Base-by-base conservation (phyloP, 1,284 basidiomycete genomes). In the Leucoagaricus sp. region DNA sequence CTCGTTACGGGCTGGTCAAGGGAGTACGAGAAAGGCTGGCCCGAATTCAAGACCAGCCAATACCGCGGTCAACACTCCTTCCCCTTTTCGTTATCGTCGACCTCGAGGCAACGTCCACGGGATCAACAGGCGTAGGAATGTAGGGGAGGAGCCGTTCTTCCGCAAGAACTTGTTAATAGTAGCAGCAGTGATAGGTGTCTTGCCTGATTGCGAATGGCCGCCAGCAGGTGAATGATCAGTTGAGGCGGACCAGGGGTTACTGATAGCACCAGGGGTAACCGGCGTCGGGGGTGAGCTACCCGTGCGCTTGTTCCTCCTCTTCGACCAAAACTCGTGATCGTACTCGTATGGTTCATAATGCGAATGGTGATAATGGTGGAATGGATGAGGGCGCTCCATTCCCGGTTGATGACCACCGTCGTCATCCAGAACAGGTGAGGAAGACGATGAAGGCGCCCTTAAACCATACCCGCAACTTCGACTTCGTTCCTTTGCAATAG, bases 401-500 rank as follows among this genome's bases (percentile, higher is more conserved):
- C 36, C 36, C 21, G 42, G 19, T 17, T 45, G 19, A 21, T 23
- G 21, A 45, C 42, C 42, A 38, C 15, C 13, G 13, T 33, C 31
- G 13, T 7, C 36, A 38, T 38, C 36, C 36, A 38, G 17, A 9
- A 38, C 12, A n/a, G 36, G 36, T 15, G 36, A 10, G 17, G 36
- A 38, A 7, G 36, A 10, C 13, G 36, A 38, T 38, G 54, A 50
- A 15, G 42, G 17, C 29, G n/a, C 26, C 13, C 42, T 50, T 36
- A 56, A 49, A 23, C 41, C 31, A 50, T 45, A 33, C 15, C 54
- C 48, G 31, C 47, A 56, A 50, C 54, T 56, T 45, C 46, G 54
- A 44, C 54, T 56, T 17, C 54, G 38, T 33, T 56, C 54, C 48
- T 50, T 49, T 19, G 49, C 54, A 31, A 48, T 34, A 33, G 25